Conservation (phyloP, 2,329 filamentous ascomycete species). For the Epichloe uncinata region DNA sequence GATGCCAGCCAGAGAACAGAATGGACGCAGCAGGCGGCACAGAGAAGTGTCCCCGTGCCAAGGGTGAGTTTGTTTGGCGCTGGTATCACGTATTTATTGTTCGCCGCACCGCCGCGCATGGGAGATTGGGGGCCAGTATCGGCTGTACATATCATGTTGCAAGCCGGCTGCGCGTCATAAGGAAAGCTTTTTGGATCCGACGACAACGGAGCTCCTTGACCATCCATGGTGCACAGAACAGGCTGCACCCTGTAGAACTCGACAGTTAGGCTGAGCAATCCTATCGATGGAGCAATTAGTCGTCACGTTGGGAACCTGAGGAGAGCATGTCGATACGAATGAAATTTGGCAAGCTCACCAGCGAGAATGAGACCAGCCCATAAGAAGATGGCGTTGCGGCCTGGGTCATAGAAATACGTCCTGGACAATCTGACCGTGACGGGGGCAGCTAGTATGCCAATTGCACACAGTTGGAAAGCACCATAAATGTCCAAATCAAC, state of each 20-base stretch:
- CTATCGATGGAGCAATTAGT: conserved; percentile 16
- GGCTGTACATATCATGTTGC: conserved; percentile 33
- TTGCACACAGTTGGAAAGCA: conserved; percentile 53
- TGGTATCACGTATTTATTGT: conserved; percentile 51
- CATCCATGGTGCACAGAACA: conserved; percentile 26
- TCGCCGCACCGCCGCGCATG: conserved; percentile 39
- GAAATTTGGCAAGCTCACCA: conserved; percentile 26
- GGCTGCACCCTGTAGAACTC: conserved; percentile 47
- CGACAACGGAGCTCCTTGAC: conserved; percentile 23
- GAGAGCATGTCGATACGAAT: neutral
- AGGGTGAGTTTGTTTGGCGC: conserved; percentile 42
- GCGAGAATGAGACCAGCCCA: conserved; percentile 50
- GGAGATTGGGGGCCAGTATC: conserved; percentile 37
- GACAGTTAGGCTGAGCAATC: conserved; percentile 46
- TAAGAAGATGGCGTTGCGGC: conserved; percentile 51
- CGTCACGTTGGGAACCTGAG: neutral
- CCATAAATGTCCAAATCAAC: conserved; percentile 58
- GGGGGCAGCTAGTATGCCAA: conserved; percentile 51
- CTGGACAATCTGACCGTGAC: conserved; percentile 46
- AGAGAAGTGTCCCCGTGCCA: conserved; percentile 44
- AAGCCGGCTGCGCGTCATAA: conserved; percentile 27
- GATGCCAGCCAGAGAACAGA: conserved; percentile 47
- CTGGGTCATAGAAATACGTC: conserved; percentile 51
- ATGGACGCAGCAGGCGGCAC: conserved; percentile 51
- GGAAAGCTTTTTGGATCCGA: conserved; percentile 26